Evolutionary conservation across 1,139 yeast species (phyloP).

Genomic region (Kurtzmaniella quercitrusa): DNA sequence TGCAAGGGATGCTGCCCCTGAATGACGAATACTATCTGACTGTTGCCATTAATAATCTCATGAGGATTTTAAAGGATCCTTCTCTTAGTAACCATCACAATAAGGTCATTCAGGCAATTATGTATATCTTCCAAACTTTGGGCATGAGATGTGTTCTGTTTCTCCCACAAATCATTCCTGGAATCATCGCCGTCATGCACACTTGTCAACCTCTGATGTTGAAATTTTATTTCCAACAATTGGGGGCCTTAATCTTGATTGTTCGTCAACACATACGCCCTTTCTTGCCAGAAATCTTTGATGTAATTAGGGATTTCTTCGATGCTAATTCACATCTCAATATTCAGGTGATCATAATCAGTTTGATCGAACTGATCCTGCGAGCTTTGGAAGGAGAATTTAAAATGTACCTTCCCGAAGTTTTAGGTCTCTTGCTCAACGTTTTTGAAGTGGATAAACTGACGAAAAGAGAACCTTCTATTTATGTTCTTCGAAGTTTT

Average conservation of each 20-base stretch:
- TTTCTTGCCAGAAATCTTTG: slow-evolving; percentile 72
- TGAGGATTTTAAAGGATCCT: slow-evolving; percentile 80
- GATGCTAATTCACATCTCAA: slow-evolving; percentile 45
- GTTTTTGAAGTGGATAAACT: slow-evolving; percentile 78
- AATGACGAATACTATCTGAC: slow-evolving; percentile 94
- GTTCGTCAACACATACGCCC: slow-evolving; percentile 91
- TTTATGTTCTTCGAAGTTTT: slow-evolving; percentile 76
- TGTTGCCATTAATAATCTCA: slow-evolving; percentile 80
- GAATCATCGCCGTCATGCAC: slow-evolving; percentile 79
- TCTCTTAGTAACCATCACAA: slow-evolving; percentile 85
- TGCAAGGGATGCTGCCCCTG: slow-evolving; percentile 93
- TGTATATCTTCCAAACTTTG: slow-evolving; percentile 83
- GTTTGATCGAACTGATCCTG: slow-evolving; percentile 79
- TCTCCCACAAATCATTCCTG: slow-evolving; percentile 83
- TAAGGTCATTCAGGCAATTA: slow-evolving; percentile 85
- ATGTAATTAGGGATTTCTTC: slow-evolving; percentile 72
- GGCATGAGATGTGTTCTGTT: slow-evolving; percentile 87
- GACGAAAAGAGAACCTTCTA: slow-evolving; percentile 58
- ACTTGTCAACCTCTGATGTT: slow-evolving; percentile 77
- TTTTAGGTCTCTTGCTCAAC: slow-evolving; percentile 70
- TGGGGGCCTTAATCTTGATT: slow-evolving; percentile 72
- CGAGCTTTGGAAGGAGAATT: slow-evolving; percentile 89
- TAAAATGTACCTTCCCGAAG: slow-evolving; percentile 73
- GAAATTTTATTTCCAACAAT: slow-evolving; percentile 86
- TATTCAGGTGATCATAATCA: slow-evolving; percentile 74